Base-by-base conservation (phyloP, 768 basidiomycete species). In the Suillus placidus region DNA sequence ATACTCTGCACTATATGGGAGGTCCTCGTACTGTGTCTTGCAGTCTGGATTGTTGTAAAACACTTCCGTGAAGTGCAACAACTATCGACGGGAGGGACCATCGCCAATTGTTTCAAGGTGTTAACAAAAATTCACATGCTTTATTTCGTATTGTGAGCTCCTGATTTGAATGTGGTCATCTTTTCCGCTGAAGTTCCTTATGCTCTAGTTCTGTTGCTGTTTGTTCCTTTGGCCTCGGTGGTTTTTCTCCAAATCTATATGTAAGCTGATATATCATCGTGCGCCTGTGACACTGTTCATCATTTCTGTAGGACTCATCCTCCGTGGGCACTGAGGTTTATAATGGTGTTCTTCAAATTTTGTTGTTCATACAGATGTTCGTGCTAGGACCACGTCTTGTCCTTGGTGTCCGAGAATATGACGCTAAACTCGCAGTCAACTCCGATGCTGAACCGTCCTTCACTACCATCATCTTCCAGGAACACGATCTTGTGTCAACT, bases 381-480 rank as follows among this genome's bases (percentile, higher is more conserved):
- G 40, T 60, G 18, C 58, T 60, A 12, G 40, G 26, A 7, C 58
- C 40, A 42, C 40, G 40, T 20, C 40, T 60, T 26, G 42, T 60
- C 18, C 57, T 58, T 10, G 18, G 23, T 38, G 37, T 40, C 16
- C 38, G 57, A 30, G 23, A 58, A 30, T 0, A 18, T 26, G n/a
- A 58, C 23, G 16, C 57, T 26, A 5, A 58, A 26, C 37, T 40
- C 38, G 38, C 16, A 18, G 14, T 26, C 23, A 9, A 58, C 38
- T 40, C 35, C 9, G 57, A 58, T 26, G 8, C 37, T 37, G 56
- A 35, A 9, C 20, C 35, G 14, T 35, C 35, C 14, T 38, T 58
- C 9, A 38, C 57, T 9, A 58, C 57, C 5, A 58, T 58, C 16
- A 38, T 38, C 9, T 58, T 58, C 57, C 57, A 58, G 57, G 57